Evolutionary conservation across 352 stramenopile genomes (phyloP), one percentile per base, ranked within the genome.

Genomic region (Phytophthora boehmeriae): DNA sequence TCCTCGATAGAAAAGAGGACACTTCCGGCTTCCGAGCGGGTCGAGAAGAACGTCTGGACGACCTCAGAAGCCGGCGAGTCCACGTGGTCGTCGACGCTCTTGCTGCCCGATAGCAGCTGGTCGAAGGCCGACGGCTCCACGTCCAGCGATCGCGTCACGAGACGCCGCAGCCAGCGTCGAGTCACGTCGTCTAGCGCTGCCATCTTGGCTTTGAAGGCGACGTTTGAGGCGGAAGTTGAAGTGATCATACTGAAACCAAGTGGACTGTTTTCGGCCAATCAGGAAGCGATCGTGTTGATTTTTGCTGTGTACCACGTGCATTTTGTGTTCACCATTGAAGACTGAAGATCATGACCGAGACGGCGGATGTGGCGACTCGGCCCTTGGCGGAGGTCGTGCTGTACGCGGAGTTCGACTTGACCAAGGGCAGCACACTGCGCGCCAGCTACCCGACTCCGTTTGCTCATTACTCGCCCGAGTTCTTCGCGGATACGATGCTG

Each of bases 401-500:
- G 28, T 93, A 90, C 57, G 83, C 83, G 16, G 84, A 93, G 72
- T 93, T 96, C 51, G 88, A 96, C 65, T 83, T 96, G 27, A 88
- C 89, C 60, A 96, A 96, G 48, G 88, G 88, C 43, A 95, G 86
- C 65, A 96, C 86, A 27, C 61, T 96, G 54, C 82, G 88, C 35
- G 71, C 77, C 50, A 93, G 80, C 59, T 94, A 79, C 44, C 88
- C 88, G 6, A 35, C 22, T 1, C 63, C 72, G 11, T 80, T 92
- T 35, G 50, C 77, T 28, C 78, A 93, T 70, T 94, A 94, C 70
- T 90, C 85, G 52, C 75, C 86, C 66, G 88, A 96, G 73, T 96
- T 95, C 63, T 96, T 96, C 55, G 88, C 88, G 22, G 88, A 96
- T 55, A 84, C 89, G 28, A 96, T 96, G 88, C 63, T 96, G 23